A percentile compares a stretch with the other conserved stretches of the same genome.
Evolutionary conservation across 768 basidiomycete genomes (phyloP).

Genomic region (Leccinellum rugosiceps): DNA sequence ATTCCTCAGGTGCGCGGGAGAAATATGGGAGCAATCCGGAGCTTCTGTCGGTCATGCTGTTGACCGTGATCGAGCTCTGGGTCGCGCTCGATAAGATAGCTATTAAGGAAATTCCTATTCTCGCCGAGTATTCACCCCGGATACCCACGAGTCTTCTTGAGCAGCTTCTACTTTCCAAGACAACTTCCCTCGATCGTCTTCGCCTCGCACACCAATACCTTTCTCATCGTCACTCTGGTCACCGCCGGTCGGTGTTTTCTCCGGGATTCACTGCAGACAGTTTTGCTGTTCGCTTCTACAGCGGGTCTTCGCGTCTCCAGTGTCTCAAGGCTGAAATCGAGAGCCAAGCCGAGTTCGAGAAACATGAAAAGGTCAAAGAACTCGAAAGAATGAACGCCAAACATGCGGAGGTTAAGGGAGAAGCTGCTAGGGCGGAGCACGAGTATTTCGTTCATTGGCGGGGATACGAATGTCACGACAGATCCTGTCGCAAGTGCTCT

Average conservation of each 20-base stretch:
- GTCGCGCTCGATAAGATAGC: slow-evolving; percentile 30
- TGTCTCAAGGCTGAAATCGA: slow-evolving; percentile 29
- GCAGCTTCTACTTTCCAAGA: slow-evolving; percentile 26
- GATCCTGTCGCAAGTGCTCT: not conserved
- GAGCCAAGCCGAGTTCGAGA: not conserved
- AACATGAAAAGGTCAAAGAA: not conserved
- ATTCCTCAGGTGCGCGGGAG: slow-evolving; percentile 23
- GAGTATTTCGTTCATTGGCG: not conserved
- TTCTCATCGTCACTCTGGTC: slow-evolving; percentile 19
- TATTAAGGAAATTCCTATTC: slow-evolving; percentile 21
- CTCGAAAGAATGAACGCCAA: not conserved
- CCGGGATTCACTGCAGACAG: slow-evolving; percentile 6
- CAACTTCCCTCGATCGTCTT: slow-evolving; percentile 28
- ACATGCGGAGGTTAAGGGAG: not conserved
- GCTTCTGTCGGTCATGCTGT: slow-evolving; percentile 36
- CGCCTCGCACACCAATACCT: slow-evolving; percentile 30
- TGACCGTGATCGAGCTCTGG: slow-evolving; percentile 35
- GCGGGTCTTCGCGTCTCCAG: slow-evolving; percentile 19
- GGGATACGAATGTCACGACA: not conserved
- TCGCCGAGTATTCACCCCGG: slow-evolving; percentile 32
- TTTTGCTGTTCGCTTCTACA: slow-evolving; percentile 37
- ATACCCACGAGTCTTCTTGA: slow-evolving; percentile 20
- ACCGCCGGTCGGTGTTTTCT: slow-evolving; percentile 31
- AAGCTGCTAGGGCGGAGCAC: not conserved
- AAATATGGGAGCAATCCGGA: slow-evolving; percentile 28